Conservation (phyloP, 805 yeast species). For the Hyphopichia homilentoma region DNA sequence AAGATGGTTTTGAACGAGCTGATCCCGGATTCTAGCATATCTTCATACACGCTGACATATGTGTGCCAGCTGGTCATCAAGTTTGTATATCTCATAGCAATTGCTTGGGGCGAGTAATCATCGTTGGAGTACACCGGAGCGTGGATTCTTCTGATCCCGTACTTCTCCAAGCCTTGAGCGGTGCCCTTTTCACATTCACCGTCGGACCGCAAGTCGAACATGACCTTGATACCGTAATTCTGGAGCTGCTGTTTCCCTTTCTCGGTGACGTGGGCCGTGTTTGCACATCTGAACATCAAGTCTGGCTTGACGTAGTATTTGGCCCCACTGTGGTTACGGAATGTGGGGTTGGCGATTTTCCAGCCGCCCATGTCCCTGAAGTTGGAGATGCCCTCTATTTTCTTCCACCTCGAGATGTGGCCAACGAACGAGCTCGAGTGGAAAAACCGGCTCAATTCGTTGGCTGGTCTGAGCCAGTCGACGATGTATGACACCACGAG, state of each 20-base stretch:
- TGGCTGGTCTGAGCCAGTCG: conserved; percentile 44
- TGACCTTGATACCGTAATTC: conserved; percentile 44
- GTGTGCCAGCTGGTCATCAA: conserved; percentile 59
- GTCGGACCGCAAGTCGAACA: conserved; percentile 67
- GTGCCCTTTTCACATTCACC: conserved; percentile 51
- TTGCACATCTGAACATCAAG: conserved; percentile 60
- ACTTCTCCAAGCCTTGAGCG: conserved; percentile 29
- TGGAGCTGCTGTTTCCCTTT: conserved; percentile 42
- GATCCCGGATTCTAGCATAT: conserved; percentile 50
- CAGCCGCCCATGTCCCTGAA: conserved; percentile 84
- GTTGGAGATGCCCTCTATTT: conserved; percentile 64
- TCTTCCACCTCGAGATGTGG: conserved; percentile 52
- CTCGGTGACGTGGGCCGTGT: conserved; percentile 48
- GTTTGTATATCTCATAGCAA: conserved; percentile 52
- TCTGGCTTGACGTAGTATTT: conserved; percentile 48
- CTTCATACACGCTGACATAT: conserved; percentile 59
- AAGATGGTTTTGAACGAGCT: conserved; percentile 49
- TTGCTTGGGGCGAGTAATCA: conserved; percentile 62
- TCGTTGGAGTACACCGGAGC: conserved; percentile 53
- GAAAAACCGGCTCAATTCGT: conserved; percentile 54
- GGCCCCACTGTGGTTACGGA: conserved; percentile 10
- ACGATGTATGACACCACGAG: conserved; percentile 48
- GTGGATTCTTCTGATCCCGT: conserved; percentile 47
- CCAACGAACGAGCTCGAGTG: conserved; percentile 31
- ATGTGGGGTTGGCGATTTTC: conserved; percentile 34